Conservation (phyloP, 805 yeast species). For the Suhomyces kilbournensis region DNA sequence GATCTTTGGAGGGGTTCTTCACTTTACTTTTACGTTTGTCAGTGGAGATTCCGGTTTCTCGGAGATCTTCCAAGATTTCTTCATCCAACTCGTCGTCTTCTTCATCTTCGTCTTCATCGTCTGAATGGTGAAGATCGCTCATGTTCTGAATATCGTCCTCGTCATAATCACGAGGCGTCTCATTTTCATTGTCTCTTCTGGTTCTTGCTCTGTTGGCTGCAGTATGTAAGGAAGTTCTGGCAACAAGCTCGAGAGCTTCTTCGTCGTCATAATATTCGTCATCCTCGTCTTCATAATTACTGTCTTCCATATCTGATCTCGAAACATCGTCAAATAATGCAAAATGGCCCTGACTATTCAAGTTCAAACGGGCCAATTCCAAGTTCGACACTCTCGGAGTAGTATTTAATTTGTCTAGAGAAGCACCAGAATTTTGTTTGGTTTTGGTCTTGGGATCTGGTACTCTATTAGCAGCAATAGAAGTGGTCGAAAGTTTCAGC, state of each 20-base stretch:
- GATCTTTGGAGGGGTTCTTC: not conserved
- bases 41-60: not conserved
- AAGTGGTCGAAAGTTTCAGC: not conserved
- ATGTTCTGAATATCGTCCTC: conserved; percentile 23
- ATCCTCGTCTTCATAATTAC: conserved; percentile 7
- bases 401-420: not conserved
- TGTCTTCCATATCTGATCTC: not conserved
- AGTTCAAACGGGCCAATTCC: conserved; percentile 3
- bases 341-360: not conserved
- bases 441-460: not conserved
- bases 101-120: conserved; percentile 25
- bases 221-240: not conserved
- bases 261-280: conserved; percentile 12
- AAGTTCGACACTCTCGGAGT: conserved; percentile 1
- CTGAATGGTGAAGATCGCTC: conserved; percentile 28
- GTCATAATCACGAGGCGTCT: conserved; percentile 5
- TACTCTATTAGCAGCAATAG: not conserved
- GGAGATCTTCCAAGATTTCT: not conserved
- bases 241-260: conserved; percentile 8
- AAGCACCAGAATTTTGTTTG: not conserved
- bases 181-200: too few relatives aligned
- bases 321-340: not conserved
- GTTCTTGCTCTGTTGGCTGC: not conserved
- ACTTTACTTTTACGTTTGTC: not conserved
- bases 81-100: conserved; percentile 7